Evolutionary conservation across 2,329 filamentous ascomycete genomes (phyloP).

Genomic region (Apiospora marii): DNA sequence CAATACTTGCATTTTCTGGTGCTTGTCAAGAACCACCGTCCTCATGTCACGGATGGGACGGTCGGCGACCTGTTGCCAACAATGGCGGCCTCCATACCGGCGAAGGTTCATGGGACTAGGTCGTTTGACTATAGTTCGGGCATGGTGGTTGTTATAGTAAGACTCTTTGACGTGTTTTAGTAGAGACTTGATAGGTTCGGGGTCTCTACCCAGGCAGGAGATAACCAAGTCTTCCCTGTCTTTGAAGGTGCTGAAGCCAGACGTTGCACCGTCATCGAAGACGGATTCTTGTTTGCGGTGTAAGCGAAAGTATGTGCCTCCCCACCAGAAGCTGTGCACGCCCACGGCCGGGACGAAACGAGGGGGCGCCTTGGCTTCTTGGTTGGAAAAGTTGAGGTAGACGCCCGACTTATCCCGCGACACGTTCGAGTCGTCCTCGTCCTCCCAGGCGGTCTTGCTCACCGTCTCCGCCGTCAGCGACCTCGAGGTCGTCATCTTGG

Average conservation of each 20-base stretch:
- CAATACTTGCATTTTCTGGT: constrained; percentile 71
- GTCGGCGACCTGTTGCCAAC: constrained; percentile 65
- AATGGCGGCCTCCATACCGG: constrained; percentile 51
- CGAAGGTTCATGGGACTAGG: constrained; percentile 56
- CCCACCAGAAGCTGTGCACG: constrained; percentile 62
- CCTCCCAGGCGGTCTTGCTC: constrained; percentile 61
- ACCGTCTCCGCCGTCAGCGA: constrained; percentile 64
- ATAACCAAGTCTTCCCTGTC: constrained; percentile 62
- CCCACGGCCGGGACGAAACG: constrained; percentile 63
- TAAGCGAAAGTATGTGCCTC: constrained; percentile 58
- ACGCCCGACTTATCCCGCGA: constrained; percentile 42
- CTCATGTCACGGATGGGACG: constrained; percentile 75
- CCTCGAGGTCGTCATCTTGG: constrained; percentile 58
- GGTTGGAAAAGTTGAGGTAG: constrained; percentile 68
- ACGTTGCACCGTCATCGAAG: constrained; percentile 45
- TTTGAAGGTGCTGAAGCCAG: constrained; percentile 49
- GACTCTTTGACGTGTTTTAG: constrained; percentile 60
- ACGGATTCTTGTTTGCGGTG: constrained; percentile 54
- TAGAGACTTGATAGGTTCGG: constrained; percentile 62
- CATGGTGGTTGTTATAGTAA: constrained; percentile 60
- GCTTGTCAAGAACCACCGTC: constrained; percentile 76
- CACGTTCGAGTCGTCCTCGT: constrained; percentile 44
- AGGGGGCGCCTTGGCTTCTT: constrained; percentile 60
- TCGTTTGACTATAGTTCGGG: constrained; percentile 66
- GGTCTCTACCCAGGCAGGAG: constrained; percentile 61